Base-by-base conservation (phyloP, 2,329 filamentous ascomycete genomes). In the Xylaria multiplex region DNA sequence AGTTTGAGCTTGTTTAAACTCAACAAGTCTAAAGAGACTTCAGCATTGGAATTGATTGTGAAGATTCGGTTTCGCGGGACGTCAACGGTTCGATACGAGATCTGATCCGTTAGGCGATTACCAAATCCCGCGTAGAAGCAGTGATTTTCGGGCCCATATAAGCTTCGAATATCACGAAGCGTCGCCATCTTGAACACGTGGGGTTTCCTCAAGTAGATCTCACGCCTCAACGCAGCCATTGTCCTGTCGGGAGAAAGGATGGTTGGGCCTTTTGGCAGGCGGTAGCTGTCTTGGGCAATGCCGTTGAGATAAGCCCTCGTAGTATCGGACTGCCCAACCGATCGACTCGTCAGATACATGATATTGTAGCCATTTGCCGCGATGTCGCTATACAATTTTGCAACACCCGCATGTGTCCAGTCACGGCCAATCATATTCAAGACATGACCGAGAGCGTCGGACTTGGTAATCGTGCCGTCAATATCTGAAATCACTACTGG, bases 131-230 rank as follows among this genome's bases (percentile, higher is more conserved):
- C 96, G 75, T 97, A 98, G 76, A 99, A 99, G 0, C 96, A 95
- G 19, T 90, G 93, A 48, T 88, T 84, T 30, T 91, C 88, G 0
- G 88, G 84, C 2, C 89, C 90, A 75, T 97, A 99, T 0, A 99
- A 85, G 65, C 90, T 92, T 76, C 94, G 90, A 72, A 99, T 98
- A 77, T 99, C 96, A 46, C 96, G 90, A 22, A 99, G 82, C 69
- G 96, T 99, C 2, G 96, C 93, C 96, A 99, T 99, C 81, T 99
- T 99, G 87, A 99, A 99, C 7, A 99, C 93, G 76, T 99, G 94
- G 0, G 96, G 96, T 78, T 99, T 98, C 59, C 96, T 89, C 30
- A 99, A 85, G 77, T 99, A 99, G 6, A 99, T 88, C 77, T 99
- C 96, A 54, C 96, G 89, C 64, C 96, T 87, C 35, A 99, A 81